Evolutionary conservation across 106 monocot species (phyloP), one percentile per base, ranked within the genome.

Genomic region (Acanthochlamys bracteata): DNA sequence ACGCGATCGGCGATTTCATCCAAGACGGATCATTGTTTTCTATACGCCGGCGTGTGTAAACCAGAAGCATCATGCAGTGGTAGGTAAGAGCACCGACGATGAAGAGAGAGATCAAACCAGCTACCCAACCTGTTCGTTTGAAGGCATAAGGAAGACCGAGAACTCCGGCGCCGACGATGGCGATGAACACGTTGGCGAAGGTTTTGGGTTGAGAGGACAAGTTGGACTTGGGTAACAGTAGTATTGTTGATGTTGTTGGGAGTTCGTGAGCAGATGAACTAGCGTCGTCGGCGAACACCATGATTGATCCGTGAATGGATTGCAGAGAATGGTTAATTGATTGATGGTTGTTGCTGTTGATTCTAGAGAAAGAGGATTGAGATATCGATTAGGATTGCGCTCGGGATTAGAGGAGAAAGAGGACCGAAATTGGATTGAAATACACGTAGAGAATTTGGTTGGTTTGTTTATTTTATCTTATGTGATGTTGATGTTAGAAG

Each of bases 161-260:
- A 20, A 93, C 93, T n/a, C 93, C 93, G 17, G 93, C 83, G 4
- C 93, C 93, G 57, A 93, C 93, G 69, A 93, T 81, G 52, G 93
- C 76, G 69, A 93, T 93, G 89, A 93, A 93, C 20, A 93, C 89
- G 80, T 93, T 93, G 39, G 93, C 93, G 78, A 93, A 89, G 21
- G 93, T 89, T 73, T 86, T 93, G 47, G 89, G 66, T 63, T 89
- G 89, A 10, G 93, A 93, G 13, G 93, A 89, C 23, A 86, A 85
- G 11, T 51, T 69, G 20, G 54, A n/a, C 11, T 45, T 14, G 10
- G 66, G 65, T 13, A 67, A 71, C 0, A 65, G 67, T 20, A 1
- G 42, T 41, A 6, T 43, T 41, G 46, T 11, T 53, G 59, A 25
- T 55, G 63, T 55, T 59, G 58, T 51, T 8, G 71, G 23, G 3